Evolutionary conservation across 1,139 yeast genomes (phyloP).

Genomic region (Sugiyamaella japonica): DNA sequence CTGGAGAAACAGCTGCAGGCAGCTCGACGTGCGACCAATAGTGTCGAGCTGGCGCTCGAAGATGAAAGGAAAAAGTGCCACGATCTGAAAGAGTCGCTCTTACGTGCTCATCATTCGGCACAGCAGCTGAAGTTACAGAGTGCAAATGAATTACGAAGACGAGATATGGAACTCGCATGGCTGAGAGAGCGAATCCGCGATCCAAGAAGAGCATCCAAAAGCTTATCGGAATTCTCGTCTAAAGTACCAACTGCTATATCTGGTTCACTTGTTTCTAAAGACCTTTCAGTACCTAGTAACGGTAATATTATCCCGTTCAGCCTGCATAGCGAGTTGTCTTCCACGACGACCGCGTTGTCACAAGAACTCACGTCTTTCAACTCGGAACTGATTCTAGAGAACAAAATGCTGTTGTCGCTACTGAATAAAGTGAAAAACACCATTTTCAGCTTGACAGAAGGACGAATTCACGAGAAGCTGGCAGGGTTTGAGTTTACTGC

Average conservation of each 20-base stretch:
- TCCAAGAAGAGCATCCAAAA: slow-evolving; percentile 24
- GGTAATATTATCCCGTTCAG: neutral
- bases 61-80: slow-evolving; percentile 17
- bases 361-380: slow-evolving; percentile 18
- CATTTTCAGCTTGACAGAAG: slow-evolving; percentile 18
- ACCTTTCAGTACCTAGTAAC: neutral
- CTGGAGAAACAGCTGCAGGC: slow-evolving; percentile 25
- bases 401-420: slow-evolving; percentile 25
- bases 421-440: slow-evolving; percentile 23
- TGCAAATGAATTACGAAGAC: slow-evolving; percentile 34
- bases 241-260: slow-evolving; percentile 26
- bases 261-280: slow-evolving; percentile 25
- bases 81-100: slow-evolving; percentile 20
- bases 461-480: slow-evolving; percentile 7
- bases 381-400: slow-evolving; percentile 27
- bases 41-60: slow-evolving; percentile 21
- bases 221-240: slow-evolving; percentile 16
- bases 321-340: neutral
- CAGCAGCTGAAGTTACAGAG: slow-evolving; percentile 29
- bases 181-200: slow-evolving; percentile 32
- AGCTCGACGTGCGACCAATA: slow-evolving; percentile 19
- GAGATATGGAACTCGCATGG: slow-evolving; percentile 32
- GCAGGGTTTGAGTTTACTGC: slow-evolving; percentile 19
- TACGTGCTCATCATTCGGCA: slow-evolving; percentile 16
- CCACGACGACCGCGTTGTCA: neutral